Base-by-base conservation (phyloP, 1,139 yeast genomes). In the Hansenula sp. region DNA sequence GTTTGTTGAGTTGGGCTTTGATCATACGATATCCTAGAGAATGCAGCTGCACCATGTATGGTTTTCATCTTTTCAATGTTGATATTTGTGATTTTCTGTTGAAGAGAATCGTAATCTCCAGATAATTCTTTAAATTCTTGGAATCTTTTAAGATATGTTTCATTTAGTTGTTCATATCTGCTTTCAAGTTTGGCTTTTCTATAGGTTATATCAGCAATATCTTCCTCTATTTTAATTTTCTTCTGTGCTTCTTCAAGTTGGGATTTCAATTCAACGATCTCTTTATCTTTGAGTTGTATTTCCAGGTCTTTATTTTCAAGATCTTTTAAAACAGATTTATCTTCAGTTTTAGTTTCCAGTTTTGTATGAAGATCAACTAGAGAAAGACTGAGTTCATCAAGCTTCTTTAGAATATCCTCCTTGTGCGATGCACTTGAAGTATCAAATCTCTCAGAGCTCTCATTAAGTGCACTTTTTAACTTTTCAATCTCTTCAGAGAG, bases 21-120 rank as follows among this genome's bases (percentile, higher is more conserved):
- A 34, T 40, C 45, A 11, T 39, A 50, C 41, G 55, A 53, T 31
- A 59, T 48, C 10, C 55, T 48, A 3, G 65, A 51, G 43, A 64
- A 44, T 1, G 65, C 50, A 3, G 65, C 55, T 11, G 64, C 49
- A 2, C 66, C 62, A 13, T 59, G 45, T 27, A 65, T 57, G 12
- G 57, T 52, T 40, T 56, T 54, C 22, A 65, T 54, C 32, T 62
- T 56, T 6, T 61, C 64, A 4, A 59, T 39, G 21, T 56, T 49
- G 13, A 62, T 37, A 9, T 52, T 48, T 32, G 50, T 45, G 32
- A 63, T 43, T 30, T 57, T 52, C 1, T 40, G 43, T 35, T 59
- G 57, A 29, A 63, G 51, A 4, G 46, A 43, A 7, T 47, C 52
- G 11, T 60, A 59, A 19, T 65, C 55, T 2, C 43, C 40, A 25